Evolutionary conservation across 768 basidiomycete genomes (phyloP).

Genomic region (Russula brevipes): DNA sequence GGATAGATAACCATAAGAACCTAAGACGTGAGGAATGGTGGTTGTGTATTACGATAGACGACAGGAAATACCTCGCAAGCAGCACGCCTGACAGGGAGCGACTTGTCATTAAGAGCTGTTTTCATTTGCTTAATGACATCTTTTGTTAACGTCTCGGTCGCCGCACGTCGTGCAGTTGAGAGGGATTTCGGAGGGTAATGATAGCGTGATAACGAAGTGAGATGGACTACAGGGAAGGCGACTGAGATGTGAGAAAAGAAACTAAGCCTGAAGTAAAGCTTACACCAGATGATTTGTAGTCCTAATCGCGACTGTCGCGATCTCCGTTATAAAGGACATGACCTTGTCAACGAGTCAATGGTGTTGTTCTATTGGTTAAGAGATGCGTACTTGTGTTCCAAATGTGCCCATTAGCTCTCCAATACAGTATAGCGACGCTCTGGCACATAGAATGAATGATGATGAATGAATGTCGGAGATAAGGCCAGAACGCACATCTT

Average conservation of each 20-base stretch:
- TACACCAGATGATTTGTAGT: constrained; percentile 68
- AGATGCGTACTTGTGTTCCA: constrained; percentile 67
- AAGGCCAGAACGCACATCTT: constrained; percentile 52
- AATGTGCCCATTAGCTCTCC: constrained; percentile 84
- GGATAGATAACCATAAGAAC: constrained; percentile 57
- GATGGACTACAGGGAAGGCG: constrained; percentile 49
- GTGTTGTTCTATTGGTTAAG: neutral
- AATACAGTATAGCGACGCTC: constrained; percentile 79
- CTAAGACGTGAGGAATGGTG: constrained; percentile 33
- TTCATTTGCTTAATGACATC: constrained; percentile 85
- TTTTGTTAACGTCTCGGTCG: constrained; percentile 69
- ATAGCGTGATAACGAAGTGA: constrained; percentile 81
- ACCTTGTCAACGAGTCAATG: constrained; percentile 48
- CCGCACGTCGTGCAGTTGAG: constrained; percentile 72
- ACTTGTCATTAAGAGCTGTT: constrained; percentile 71
- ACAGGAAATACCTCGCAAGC: constrained; percentile 58
- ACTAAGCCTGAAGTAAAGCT: constrained; percentile 30
- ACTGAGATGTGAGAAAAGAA: neutral
- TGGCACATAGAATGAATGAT: constrained; percentile 32
- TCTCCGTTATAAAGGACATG: constrained; percentile 94
- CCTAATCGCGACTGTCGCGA: constrained; percentile 59
- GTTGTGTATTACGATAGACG: neutral
- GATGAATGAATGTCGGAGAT: neutral
- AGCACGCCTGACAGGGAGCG: constrained; percentile 78
- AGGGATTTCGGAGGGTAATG: constrained; percentile 67